A percentile compares a stretch with the other conserved stretches of the same genome.
Evolutionary conservation across 176 grass and related monocot species (phyloP).

Genomic region (Oropetium thomaeum): DNA sequence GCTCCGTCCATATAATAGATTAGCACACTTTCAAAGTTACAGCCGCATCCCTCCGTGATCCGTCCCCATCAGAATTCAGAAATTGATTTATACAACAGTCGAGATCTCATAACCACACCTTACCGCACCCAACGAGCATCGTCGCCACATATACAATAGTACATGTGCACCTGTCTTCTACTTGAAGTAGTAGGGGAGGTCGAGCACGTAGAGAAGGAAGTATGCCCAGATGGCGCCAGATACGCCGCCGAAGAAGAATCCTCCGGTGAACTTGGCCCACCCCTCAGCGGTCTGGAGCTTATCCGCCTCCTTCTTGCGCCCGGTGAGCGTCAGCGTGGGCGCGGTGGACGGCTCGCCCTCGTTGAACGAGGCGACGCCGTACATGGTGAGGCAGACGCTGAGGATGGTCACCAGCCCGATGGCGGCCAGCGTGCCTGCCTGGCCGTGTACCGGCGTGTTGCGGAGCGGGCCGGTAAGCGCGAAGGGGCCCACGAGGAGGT

Average conservation of each 20-base stretch:
- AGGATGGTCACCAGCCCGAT: constrained; percentile 78
- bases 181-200: constrained; percentile 98
- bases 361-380: constrained; percentile 72
- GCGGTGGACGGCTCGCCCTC: constrained; percentile 76
- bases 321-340: constrained; percentile 76
- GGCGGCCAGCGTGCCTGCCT: constrained; percentile 71
- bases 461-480: constrained; percentile 88
- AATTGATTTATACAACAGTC: constrained; percentile 31
- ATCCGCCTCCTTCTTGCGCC: constrained; percentile 92
- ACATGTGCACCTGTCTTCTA: constrained; percentile 31
- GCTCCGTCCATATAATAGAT: constrained; percentile 13
- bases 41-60: neutral
- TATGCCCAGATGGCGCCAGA: constrained; percentile 86
- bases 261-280: constrained; percentile 80
- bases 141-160: neutral
- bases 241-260: constrained; percentile 93
- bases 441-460: constrained; percentile 77
- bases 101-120: neutral
- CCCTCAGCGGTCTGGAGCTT: constrained; percentile 95
- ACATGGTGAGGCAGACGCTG: constrained; percentile 89
- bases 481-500: constrained; percentile 92
- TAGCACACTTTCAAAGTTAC: constrained; percentile 19
- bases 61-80: neutral
- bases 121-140: neutral
- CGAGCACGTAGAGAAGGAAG: constrained; percentile 96